Percentiles rank a stretch among this genome's conserved stretches.
Conservation (phyloP, 306 rosid genomes). For the Crataegus laevigata region DNA sequence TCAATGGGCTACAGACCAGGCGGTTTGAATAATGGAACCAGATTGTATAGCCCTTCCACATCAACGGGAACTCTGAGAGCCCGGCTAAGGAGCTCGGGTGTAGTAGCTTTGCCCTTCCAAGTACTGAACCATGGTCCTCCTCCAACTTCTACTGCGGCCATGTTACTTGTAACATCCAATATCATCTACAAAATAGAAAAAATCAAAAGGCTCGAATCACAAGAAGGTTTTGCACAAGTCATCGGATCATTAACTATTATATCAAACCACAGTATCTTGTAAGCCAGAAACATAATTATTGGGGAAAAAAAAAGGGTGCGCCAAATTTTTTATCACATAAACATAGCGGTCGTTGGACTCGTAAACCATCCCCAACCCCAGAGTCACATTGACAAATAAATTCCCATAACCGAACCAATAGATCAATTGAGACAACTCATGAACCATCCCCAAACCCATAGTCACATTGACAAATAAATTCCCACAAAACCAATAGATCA, state of each 20-base stretch:
- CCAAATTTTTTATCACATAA: too few species aligned
- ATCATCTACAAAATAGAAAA: constrained; percentile 40
- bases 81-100: constrained; percentile 33
- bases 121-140: constrained; percentile 92
- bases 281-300: not conserved
- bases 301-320: not conserved
- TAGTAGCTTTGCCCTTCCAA: constrained; percentile 70
- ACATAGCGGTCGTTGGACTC: too few species aligned
- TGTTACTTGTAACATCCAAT: constrained; percentile 69
- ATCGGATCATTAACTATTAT: not conserved
- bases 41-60: constrained; percentile 35
- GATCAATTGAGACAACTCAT: not conserved
- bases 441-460: too few species aligned
- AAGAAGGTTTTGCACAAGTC: not conserved
- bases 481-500: not conserved
- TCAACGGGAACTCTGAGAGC: constrained; percentile 61
- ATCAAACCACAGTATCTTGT: not conserved
- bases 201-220: not conserved
- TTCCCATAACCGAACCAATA: not conserved
- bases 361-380: too few species aligned
- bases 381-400: not conserved
- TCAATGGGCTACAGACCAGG: constrained; percentile 59
- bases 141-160: constrained; percentile 89
- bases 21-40: constrained; percentile 63
- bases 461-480: not conserved